A percentile compares a stretch with the other conserved stretches of the same genome.
phyloP scores from a whole-genome alignment of 2,329 filamentous ascomycete species.

The Rhynchosporium graminicola region DNA sequence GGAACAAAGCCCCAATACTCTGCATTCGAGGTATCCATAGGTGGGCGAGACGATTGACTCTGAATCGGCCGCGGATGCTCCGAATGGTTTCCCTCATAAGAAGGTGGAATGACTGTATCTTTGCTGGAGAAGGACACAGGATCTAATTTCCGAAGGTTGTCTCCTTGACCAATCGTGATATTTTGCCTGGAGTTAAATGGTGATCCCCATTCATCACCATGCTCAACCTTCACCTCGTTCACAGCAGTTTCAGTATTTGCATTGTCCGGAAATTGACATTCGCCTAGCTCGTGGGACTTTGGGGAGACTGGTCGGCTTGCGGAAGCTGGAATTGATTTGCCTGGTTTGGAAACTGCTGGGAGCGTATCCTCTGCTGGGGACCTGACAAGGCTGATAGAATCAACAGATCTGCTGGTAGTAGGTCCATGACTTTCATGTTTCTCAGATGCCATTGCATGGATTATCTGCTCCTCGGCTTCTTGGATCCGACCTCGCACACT shows the following conservation, averaged over 20 bases:
- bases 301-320: not conserved
- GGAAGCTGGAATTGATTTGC: not conserved
- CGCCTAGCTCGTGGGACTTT: conserved; percentile 5
- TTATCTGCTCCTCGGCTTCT: conserved; percentile 20
- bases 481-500: conserved; percentile 20
- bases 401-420: not conserved
- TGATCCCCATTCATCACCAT: not conserved
- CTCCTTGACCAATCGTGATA: not conserved
- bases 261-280: conserved; percentile 3
- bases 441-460: conserved; percentile 6
- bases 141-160: not conserved
- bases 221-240: not conserved
- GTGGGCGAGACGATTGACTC: not conserved
- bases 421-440: not conserved
- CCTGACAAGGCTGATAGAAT: not conserved
- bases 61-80: not conserved
- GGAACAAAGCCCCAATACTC: conserved; percentile 39
- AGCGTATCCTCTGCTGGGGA: conserved; percentile 5
- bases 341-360: not conserved
- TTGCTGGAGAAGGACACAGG: not conserved
- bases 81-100: not conserved
- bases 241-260: not conserved
- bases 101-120: not conserved
- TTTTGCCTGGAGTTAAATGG: not conserved
- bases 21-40: conserved; percentile 22